phyloP scores from a whole-genome alignment of 176 grass and related monocot species.

The Aegilops umbellulata region DNA sequence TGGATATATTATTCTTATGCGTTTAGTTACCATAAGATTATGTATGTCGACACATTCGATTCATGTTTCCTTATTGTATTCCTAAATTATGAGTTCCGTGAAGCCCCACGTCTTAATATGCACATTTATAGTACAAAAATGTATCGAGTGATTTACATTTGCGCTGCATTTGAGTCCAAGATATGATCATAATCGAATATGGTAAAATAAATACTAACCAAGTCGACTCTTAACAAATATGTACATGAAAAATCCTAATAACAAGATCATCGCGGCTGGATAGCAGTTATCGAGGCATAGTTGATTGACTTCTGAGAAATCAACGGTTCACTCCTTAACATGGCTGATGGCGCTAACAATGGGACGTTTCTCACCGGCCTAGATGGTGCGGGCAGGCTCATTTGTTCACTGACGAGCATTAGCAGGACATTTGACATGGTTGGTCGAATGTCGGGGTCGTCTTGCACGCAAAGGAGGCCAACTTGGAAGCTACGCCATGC shows the following conservation, averaged over 20 bases:
- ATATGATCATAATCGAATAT: not conserved
- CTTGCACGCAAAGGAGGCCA: slow-evolving; percentile 74
- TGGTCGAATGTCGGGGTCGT: slow-evolving; percentile 58
- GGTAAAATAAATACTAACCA: too few species aligned
- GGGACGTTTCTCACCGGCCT: slow-evolving; percentile 26
- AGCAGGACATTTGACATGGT: slow-evolving; percentile 74
- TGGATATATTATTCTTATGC: too few species aligned
- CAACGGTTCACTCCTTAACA: slow-evolving; percentile 13
- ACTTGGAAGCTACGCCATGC: slow-evolving; percentile 62
- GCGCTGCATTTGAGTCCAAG: too few species aligned
- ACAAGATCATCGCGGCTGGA: slow-evolving; percentile 49
- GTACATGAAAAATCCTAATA: not conserved
- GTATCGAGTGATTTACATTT: too few species aligned
- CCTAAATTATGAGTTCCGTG: too few species aligned
- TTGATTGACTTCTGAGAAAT: slow-evolving; percentile 42
- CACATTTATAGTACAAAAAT: too few species aligned
- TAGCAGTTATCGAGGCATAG: slow-evolving; percentile 52
- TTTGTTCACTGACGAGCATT: slow-evolving; percentile 73
- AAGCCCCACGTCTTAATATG: too few species aligned
- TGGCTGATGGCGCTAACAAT: not conserved
- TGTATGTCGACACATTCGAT: too few species aligned
- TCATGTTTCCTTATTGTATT: too few species aligned
- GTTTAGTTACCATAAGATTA: too few species aligned
- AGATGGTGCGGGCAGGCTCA: slow-evolving; percentile 30
- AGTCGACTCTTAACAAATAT: not conserved